Evolutionary conservation across 768 basidiomycete species (phyloP).

Genomic region (Inosperma sp.): DNA sequence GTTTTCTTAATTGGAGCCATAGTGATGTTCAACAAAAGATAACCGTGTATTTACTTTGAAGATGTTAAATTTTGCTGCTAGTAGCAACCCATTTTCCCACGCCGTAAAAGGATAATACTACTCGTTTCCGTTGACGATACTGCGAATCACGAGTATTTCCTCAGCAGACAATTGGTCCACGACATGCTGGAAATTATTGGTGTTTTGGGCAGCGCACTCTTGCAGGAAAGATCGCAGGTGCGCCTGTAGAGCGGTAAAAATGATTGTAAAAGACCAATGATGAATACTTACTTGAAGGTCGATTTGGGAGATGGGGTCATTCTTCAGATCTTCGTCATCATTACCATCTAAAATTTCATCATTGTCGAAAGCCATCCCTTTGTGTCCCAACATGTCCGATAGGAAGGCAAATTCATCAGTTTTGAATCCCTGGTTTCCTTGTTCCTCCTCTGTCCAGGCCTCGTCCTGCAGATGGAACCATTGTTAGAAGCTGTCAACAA

Average conservation of each 20-base stretch:
- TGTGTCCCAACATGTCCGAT: conserved; percentile 76
- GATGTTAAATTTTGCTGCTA: not conserved
- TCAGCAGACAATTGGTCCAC: conserved; percentile 66
- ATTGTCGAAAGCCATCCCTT: conserved; percentile 68
- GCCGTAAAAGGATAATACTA: not conserved
- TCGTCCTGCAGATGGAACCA: conserved; percentile 52
- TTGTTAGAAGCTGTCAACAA: conserved; percentile 4
- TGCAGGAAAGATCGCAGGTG: conserved; percentile 68
- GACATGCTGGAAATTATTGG: conserved; percentile 54
- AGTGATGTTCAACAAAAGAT: not conserved
- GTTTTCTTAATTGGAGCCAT: conserved; percentile 43
- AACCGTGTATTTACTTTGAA: not conserved
- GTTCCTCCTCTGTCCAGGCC: conserved; percentile 92
- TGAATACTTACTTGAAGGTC: conserved; percentile 57
- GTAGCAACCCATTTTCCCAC: not conserved
- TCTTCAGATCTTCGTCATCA: conserved; percentile 84
- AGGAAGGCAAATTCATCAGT: conserved; percentile 80
- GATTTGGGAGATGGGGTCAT: conserved; percentile 81
- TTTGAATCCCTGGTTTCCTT: conserved; percentile 50
- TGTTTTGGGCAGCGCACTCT: conserved; percentile 61
- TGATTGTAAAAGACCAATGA: not conserved
- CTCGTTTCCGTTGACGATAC: conserved; percentile 32
- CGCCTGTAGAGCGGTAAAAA: conserved; percentile 37
- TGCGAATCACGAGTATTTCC: conserved; percentile 63
- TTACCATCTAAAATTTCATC: conserved; percentile 69